These are phyloP conservation scores for Alternaria ventricosa DNA, from an alignment of 2,329 filamentous ascomycete genomes.

Conservation along the genomic window DNA sequence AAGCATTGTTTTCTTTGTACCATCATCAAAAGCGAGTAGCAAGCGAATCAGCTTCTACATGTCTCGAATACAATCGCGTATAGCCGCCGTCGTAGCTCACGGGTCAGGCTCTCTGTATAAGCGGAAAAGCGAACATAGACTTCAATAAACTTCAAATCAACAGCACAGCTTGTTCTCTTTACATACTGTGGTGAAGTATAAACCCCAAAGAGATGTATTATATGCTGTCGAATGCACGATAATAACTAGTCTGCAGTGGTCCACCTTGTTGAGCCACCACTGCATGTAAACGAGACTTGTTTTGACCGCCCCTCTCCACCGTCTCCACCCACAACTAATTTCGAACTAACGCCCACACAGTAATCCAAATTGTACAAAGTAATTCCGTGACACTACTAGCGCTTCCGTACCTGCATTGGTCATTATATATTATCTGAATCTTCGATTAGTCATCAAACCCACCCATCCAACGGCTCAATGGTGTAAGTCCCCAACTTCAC, in stretches of 20 bases:
- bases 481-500: constrained; percentile 7
- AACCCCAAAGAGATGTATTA: background rate
- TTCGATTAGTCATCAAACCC: constrained; percentile 4
- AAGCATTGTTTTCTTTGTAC: constrained; percentile 24
- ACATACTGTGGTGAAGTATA: background rate
- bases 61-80: constrained; percentile 7
- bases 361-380: background rate
- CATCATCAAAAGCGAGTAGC: constrained; percentile 20
- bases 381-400: too few species aligned
- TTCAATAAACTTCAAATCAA: background rate
- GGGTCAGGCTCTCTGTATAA: constrained; percentile 34
- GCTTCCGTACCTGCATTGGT: accelerated
- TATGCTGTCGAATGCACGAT: background rate
- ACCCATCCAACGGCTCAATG: constrained; percentile 21
- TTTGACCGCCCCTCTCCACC: background rate
- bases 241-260: background rate
- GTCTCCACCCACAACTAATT: background rate
- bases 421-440: background rate
- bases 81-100: constrained; percentile 20
- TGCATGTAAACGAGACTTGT: background rate
- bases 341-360: background rate
- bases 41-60: constrained; percentile 9
- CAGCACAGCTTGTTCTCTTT: background rate
- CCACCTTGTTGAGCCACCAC: background rate
- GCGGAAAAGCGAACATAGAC: constrained; percentile 3